Percentiles rank a stretch among this genome's conserved stretches.
phyloP scores from a whole-genome alignment of 495 filamentous ascomycete genomes.

The Penicillium canescens region DNA sequence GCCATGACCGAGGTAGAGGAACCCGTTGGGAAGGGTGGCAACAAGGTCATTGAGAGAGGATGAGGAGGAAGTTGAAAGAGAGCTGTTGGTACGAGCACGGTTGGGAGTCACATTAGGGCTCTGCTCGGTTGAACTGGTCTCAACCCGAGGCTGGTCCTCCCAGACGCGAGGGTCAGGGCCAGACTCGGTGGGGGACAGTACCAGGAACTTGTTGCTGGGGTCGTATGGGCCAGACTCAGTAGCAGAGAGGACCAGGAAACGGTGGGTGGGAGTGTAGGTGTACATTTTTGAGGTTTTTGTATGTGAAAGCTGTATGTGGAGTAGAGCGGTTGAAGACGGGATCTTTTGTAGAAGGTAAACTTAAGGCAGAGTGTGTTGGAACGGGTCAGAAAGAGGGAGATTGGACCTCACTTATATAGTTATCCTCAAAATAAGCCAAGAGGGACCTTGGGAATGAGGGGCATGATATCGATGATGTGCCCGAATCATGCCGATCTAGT shows the following conservation, averaged over 20 bases:
- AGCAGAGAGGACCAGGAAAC: constrained; percentile 40
- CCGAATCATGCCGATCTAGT: constrained; percentile 32
- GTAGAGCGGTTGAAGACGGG: constrained; percentile 4
- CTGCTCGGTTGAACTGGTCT: constrained; percentile 12
- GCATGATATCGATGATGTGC: constrained; percentile 25
- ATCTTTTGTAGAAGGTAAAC: neutral
- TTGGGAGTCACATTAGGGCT: constrained; percentile 6
- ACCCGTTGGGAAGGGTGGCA: constrained; percentile 25
- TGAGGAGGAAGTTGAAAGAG: constrained; percentile 23
- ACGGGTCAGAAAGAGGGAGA: constrained; percentile 15
- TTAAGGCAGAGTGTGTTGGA: neutral
- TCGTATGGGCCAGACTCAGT: constrained; percentile 17
- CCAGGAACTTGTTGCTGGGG: constrained; percentile 31
- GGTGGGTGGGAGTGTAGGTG: constrained; percentile 33
- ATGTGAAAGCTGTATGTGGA: constrained; percentile 6
- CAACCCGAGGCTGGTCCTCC: constrained; percentile 24
- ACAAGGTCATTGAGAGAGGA: constrained; percentile 19
- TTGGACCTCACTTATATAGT: constrained; percentile 37
- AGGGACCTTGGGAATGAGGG: constrained; percentile 27
- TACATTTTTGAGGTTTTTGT: constrained; percentile 33
- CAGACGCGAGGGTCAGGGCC: constrained; percentile 29
- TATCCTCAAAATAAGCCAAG: constrained; percentile 17
- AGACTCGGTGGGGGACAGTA: constrained; percentile 39
- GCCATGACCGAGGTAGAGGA: constrained; percentile 34
- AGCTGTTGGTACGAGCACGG: constrained; percentile 24